Percentiles rank a stretch among this genome's conserved stretches.
Conservation (phyloP, 2,329 filamentous ascomycete genomes). For the Hypoxylon sp. region DNA sequence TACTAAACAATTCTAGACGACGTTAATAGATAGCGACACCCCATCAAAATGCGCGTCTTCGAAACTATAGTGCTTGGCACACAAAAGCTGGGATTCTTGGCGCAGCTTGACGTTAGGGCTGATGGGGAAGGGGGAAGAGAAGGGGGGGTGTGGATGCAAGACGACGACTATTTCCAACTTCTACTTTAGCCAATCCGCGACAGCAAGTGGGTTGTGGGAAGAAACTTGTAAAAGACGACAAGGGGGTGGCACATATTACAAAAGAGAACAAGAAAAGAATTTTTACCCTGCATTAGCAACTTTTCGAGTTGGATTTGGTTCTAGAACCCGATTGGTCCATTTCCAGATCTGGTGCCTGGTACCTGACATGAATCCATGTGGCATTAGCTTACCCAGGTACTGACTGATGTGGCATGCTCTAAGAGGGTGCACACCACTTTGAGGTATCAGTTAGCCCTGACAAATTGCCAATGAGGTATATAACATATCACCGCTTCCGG, state of each 20-base stretch:
- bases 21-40: constrained; percentile 11
- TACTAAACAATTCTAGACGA: constrained; percentile 26
- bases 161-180: neutral
- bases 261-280: constrained; percentile 22
- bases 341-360: constrained; percentile 37
- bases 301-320: constrained; percentile 13
- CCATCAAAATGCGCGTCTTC: constrained; percentile 19
- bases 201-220: constrained; percentile 18
- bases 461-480: constrained; percentile 28
- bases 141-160: constrained; percentile 18
- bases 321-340: constrained; percentile 35
- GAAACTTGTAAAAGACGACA: constrained; percentile 26
- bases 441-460: constrained; percentile 7
- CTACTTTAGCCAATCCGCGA: constrained; percentile 33
- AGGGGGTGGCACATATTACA: constrained; percentile 29
- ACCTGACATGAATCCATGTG: constrained; percentile 42
- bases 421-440: constrained; percentile 17
- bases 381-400: constrained; percentile 17
- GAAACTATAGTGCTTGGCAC: no score
- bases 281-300: constrained; percentile 34
- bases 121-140: constrained; percentile 26
- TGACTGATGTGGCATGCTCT: constrained; percentile 34
- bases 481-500: constrained; percentile 24
- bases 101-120: constrained; percentile 30
- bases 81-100: constrained; percentile 25